phyloP scores from a whole-genome alignment of 2,329 filamentous ascomycete genomes.

The Rutstroemia sp. region DNA sequence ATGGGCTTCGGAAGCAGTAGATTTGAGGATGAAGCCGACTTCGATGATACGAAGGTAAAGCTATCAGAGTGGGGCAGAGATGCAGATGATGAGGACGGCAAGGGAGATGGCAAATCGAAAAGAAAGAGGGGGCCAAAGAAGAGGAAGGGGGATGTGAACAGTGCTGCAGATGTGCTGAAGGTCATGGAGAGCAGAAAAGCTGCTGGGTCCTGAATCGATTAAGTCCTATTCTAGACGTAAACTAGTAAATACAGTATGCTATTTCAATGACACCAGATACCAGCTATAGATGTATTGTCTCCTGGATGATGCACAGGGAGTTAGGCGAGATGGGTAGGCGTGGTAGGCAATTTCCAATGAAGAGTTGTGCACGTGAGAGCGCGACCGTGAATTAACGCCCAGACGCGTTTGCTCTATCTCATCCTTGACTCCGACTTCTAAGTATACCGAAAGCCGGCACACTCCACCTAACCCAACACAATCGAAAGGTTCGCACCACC shows the following conservation, averaged over 20 bases:
- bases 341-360: too few species aligned
- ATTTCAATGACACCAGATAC: constrained; percentile 4
- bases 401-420: too few species aligned
- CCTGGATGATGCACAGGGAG: too few species aligned
- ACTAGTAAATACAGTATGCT: too few species aligned
- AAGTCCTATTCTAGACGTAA: neutral
- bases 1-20: constrained; percentile 88
- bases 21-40: constrained; percentile 81
- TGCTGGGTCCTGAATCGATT: neutral
- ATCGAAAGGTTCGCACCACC: too few species aligned
- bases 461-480: too few species aligned
- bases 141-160: constrained; percentile 72
- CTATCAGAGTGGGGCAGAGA: constrained; percentile 57
- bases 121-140: constrained; percentile 68
- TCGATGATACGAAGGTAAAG: constrained; percentile 60
- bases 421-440: too few species aligned
- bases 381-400: too few species aligned
- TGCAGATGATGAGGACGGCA: constrained; percentile 38
- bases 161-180: constrained; percentile 69
- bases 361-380: too few species aligned
- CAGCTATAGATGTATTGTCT: too few species aligned
- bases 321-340: too few species aligned
- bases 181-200: constrained; percentile 53
- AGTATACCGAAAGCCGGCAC: too few species aligned
- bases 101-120: constrained; percentile 43